Evolutionary conservation across 176 grass and related monocot genomes (phyloP).

Genomic region (Zoysia pacifica): DNA sequence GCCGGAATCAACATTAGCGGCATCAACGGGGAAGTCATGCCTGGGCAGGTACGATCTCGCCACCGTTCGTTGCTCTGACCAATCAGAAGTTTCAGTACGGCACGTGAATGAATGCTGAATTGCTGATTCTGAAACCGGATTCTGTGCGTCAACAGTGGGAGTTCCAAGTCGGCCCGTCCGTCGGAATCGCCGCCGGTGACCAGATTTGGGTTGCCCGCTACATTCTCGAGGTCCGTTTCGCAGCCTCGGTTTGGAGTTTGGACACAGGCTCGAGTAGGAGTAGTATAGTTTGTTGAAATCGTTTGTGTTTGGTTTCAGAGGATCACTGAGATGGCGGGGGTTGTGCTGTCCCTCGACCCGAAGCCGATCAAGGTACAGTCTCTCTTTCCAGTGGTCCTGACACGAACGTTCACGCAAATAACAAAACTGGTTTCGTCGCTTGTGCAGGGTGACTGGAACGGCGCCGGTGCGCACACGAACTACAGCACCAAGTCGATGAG

Average conservation of each 20-base stretch:
- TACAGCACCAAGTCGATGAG: slow-evolving; percentile 93
- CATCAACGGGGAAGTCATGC: slow-evolving; percentile 99
- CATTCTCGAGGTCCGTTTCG: slow-evolving; percentile 70
- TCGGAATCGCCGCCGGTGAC: slow-evolving; percentile 75
- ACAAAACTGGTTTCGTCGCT: not conserved
- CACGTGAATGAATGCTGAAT: not conserved
- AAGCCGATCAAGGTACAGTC: slow-evolving; percentile 69
- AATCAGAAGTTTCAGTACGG: not conserved
- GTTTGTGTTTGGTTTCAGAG: slow-evolving; percentile 46
- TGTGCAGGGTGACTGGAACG: slow-evolving; percentile 79
- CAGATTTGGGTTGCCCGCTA: slow-evolving; percentile 78
- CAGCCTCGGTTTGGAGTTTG: not conserved
- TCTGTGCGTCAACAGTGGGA: slow-evolving; percentile 70
- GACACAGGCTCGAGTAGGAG: too few species aligned
- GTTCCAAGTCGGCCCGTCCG: slow-evolving; percentile 93
- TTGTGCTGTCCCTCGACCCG: slow-evolving; percentile 87
- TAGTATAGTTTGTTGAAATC: not conserved
- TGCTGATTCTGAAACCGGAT: slow-evolving; percentile 33
- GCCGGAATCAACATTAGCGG: slow-evolving; percentile 95
- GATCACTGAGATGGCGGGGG: slow-evolving; percentile 85
- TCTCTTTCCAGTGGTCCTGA: not conserved
- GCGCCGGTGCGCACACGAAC: slow-evolving; percentile 89
- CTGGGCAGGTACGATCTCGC: slow-evolving; percentile 63
- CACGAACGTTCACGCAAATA: not conserved
- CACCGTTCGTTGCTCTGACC: slow-evolving; percentile 8